A percentile compares a stretch with the other conserved stretches of the same genome.
Evolutionary conservation across 257 asterid genomes (phyloP).

Genomic region (Galeopsis tetrahit): DNA sequence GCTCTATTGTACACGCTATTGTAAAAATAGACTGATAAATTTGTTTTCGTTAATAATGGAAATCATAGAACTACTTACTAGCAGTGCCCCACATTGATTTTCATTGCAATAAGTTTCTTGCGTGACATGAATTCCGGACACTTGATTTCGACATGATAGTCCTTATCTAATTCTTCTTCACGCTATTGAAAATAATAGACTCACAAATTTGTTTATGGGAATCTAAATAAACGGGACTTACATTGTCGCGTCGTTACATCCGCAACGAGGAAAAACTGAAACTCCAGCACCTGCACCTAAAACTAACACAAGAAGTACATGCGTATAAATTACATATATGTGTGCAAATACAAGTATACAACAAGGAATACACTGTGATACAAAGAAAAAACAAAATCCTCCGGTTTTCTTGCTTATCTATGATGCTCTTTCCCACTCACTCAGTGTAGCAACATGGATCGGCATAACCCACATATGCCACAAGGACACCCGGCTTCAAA

Average conservation of each 20-base stretch:
- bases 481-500: neutral
- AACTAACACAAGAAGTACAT: constrained; percentile 1
- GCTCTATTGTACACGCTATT: too few species aligned
- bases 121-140: too few species aligned
- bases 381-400: neutral
- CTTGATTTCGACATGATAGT: too few species aligned
- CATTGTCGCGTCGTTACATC: neutral
- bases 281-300: neutral
- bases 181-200: too few species aligned
- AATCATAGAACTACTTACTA: neutral
- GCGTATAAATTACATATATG: neutral
- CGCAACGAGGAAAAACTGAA: neutral
- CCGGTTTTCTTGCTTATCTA: neutral
- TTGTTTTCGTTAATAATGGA: too few species aligned
- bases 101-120: too few species aligned
- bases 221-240: too few species aligned
- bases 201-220: too few species aligned
- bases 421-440: constrained; percentile 20
- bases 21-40: too few species aligned
- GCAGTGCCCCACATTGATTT: neutral
- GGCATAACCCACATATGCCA: constrained; percentile 7
- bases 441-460: constrained; percentile 6
- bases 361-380: neutral
- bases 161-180: too few species aligned
- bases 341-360: neutral